Percentiles rank a stretch among this genome's conserved stretches.
phyloP scores from a whole-genome alignment of 768 basidiomycete genomes.

The Multifurca ochricompacta region DNA sequence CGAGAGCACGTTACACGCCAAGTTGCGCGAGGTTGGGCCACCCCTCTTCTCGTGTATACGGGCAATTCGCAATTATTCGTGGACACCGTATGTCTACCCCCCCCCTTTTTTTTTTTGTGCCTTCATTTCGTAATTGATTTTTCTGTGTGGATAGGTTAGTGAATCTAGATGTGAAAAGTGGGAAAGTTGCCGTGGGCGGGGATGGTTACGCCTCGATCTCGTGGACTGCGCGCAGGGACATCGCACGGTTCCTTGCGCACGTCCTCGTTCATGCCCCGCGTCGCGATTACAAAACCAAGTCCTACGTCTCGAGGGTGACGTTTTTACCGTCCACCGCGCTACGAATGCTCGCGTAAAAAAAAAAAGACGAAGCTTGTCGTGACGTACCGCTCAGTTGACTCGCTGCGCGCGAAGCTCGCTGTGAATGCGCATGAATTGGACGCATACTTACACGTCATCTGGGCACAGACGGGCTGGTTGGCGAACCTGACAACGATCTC shows the following conservation, averaged over 20 bases:
- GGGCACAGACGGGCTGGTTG: conserved; percentile 11
- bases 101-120: too few relatives aligned
- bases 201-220: conserved; percentile 17
- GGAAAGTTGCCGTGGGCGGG: conserved; percentile 17
- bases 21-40: conserved; percentile 16
- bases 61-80: conserved; percentile 17
- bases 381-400: conserved; percentile 8
- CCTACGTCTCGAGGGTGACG: conserved; percentile 18
- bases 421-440: conserved; percentile 17
- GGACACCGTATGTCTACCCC: neutral
- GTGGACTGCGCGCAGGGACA: conserved; percentile 19
- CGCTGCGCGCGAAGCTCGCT: conserved; percentile 8
- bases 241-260: conserved; percentile 21
- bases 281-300: conserved; percentile 13
- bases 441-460: conserved; percentile 7
- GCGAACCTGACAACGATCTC: conserved; percentile 13
- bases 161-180: conserved; percentile 7
- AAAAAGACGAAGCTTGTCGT: conserved; percentile 17
- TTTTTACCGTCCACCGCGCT: too few relatives aligned
- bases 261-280: conserved; percentile 17
- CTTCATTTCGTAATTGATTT: neutral
- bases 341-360: too few relatives aligned
- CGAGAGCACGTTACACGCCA: conserved; percentile 11
- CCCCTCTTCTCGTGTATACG: conserved; percentile 20
- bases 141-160: neutral